Conservation (phyloP, 1,284 basidiomycete species). For the Malassezia arunalokei region DNA sequence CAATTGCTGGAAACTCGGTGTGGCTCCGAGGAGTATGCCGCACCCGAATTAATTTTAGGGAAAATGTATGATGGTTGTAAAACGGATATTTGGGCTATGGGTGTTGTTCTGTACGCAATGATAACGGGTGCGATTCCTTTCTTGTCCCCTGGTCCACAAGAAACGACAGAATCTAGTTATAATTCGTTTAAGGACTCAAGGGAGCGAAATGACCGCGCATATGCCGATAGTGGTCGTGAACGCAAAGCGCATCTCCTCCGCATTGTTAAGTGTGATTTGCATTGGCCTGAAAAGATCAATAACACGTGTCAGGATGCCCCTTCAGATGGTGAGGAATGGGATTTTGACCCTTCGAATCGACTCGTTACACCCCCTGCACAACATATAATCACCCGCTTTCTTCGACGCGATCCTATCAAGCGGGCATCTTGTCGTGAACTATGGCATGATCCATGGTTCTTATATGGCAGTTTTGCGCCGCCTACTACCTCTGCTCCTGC, state of each 20-base stretch:
- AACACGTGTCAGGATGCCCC: conserved; percentile 21
- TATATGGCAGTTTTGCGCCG: conserved; percentile 27
- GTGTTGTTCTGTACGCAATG: conserved; percentile 68
- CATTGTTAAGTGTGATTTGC: conserved; percentile 42
- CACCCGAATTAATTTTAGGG: conserved; percentile 73
- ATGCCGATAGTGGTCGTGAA: conserved; percentile 24
- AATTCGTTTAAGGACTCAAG: background rate
- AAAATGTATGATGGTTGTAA: conserved; percentile 68
- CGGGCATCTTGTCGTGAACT: conserved; percentile 32
- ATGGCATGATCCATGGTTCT: conserved; percentile 41
- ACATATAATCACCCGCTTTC: conserved; percentile 29
- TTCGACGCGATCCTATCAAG: conserved; percentile 35
- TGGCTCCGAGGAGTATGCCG: conserved; percentile 80
- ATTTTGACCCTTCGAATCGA: conserved; percentile 20
- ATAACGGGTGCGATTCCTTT: conserved; percentile 54
- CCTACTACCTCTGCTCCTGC: background rate
- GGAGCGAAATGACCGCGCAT: conserved; percentile 12
- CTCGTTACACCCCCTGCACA: conserved; percentile 37
- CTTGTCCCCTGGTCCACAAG: conserved; percentile 25
- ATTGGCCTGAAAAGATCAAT: conserved; percentile 47
- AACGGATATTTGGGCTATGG: conserved; percentile 80
- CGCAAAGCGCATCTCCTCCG: conserved; percentile 38
- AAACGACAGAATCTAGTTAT: conserved; percentile 8
- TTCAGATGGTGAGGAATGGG: background rate
- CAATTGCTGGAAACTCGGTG: conserved; percentile 73